phyloP scores from a whole-genome alignment of 2,329 filamentous ascomycete genomes.

The Monosporascus sp. region DNA sequence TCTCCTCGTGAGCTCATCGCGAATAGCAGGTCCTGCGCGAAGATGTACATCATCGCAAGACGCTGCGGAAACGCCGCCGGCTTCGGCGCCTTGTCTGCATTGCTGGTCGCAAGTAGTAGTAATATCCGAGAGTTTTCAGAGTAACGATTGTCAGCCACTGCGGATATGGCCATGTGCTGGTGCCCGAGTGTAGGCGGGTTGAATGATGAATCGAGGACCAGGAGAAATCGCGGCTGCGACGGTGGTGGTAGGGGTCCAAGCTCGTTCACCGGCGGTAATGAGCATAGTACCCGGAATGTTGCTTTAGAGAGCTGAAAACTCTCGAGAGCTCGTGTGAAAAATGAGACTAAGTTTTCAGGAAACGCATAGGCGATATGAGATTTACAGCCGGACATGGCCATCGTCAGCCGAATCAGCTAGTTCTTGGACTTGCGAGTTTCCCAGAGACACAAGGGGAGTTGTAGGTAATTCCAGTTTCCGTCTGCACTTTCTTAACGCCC shows the following conservation, averaged over 20 bases:
- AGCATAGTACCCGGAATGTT: constrained; percentile 40
- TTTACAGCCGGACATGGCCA: too few relatives aligned
- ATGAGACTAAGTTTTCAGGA: constrained; percentile 26
- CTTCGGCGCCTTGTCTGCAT: constrained; percentile 61
- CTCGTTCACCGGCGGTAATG: constrained; percentile 20
- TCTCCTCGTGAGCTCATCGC: neutral
- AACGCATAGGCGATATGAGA: neutral
- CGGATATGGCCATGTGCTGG: constrained; percentile 48
- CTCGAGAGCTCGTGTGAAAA: constrained; percentile 39
- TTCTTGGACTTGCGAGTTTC: too few relatives aligned
- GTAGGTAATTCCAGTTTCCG: too few relatives aligned
- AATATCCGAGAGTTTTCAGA: constrained; percentile 36
- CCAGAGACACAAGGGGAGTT: too few relatives aligned
- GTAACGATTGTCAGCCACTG: constrained; percentile 25
- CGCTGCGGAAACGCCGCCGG: constrained; percentile 64
- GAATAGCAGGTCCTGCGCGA: constrained; percentile 50
- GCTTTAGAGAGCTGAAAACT: constrained; percentile 38
- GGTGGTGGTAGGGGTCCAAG: constrained; percentile 14
- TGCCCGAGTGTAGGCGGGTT: constrained; percentile 63
- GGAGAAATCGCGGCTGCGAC: constrained; percentile 31
- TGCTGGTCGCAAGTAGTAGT: constrained; percentile 56
- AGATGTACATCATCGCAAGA: constrained; percentile 65
- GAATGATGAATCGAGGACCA: constrained; percentile 63
- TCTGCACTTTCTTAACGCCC: too few relatives aligned
- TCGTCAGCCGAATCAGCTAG: too few relatives aligned